Evolutionary conservation across 2,329 filamentous ascomycete species (phyloP).

Genomic region (Sporothrix mexicana): DNA sequence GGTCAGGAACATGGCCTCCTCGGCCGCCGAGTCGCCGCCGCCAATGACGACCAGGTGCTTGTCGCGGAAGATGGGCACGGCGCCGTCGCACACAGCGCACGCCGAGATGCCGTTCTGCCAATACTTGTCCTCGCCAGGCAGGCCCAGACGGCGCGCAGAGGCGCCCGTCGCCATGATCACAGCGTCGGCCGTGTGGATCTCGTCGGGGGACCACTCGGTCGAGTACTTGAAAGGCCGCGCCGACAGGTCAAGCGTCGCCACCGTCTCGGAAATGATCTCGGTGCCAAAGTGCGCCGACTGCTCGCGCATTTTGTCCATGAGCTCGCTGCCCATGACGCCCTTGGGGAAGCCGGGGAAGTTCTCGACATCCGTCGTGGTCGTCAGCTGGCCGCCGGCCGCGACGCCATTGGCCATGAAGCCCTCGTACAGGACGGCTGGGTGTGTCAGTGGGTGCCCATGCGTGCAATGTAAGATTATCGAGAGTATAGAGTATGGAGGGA

Average conservation of each 20-base stretch:
- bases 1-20: slow-evolving; percentile 95
- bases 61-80: slow-evolving; percentile 95
- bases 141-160: slow-evolving; percentile 80
- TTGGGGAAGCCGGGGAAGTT: slow-evolving; percentile 96
- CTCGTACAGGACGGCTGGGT: slow-evolving; percentile 84
- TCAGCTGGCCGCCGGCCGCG: slow-evolving; percentile 93
- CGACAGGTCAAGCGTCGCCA: slow-evolving; percentile 84
- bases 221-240: slow-evolving; percentile 88
- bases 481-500: neutral
- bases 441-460: neutral
- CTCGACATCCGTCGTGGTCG: slow-evolving; percentile 97
- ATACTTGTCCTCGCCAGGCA: slow-evolving; percentile 90
- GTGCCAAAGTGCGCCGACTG: slow-evolving; percentile 94
- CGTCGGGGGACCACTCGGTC: slow-evolving; percentile 84
- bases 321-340: slow-evolving; percentile 81
- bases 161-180: slow-evolving; percentile 96
- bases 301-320: slow-evolving; percentile 95
- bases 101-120: slow-evolving; percentile 98
- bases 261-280: slow-evolving; percentile 89
- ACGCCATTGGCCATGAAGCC: slow-evolving; percentile 98
- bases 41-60: slow-evolving; percentile 96
- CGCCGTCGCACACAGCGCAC: slow-evolving; percentile 96
- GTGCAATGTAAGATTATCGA: too few relatives aligned
- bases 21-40: slow-evolving; percentile 93
- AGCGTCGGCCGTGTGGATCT: slow-evolving; percentile 86